These are phyloP conservation scores for Crotalaria pallida DNA, from an alignment of 306 rosid genomes.

Conservation along the genomic window DNA sequence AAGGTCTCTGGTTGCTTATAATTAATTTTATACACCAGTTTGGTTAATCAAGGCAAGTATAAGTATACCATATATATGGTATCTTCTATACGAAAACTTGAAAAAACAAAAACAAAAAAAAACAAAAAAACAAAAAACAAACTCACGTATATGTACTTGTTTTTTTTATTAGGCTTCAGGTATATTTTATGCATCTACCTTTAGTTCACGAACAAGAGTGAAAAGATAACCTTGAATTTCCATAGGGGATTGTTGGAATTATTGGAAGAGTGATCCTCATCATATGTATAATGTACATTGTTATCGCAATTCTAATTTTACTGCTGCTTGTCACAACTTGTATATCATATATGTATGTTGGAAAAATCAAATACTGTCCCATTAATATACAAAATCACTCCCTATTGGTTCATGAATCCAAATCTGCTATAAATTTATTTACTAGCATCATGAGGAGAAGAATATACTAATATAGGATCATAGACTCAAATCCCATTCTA, in stretches of 20 bases:
- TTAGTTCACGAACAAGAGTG: conserved; percentile 22
- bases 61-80: neutral
- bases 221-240: conserved; percentile 18
- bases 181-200: neutral
- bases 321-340: neutral
- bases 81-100: conserved; percentile 12
- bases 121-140: no score
- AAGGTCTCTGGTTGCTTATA: conserved; percentile 8
- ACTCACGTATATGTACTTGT: neutral
- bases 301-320: conserved; percentile 15
- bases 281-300: conserved; percentile 12
- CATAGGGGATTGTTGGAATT: conserved; percentile 17
- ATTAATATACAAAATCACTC: neutral
- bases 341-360: neutral
- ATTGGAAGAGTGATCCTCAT: conserved; percentile 2
- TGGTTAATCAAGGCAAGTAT: conserved; percentile 13
- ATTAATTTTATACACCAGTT: neutral
- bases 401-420: neutral
- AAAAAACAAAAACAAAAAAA: no score
- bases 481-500: neutral
- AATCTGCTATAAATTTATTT: neutral
- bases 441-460: neutral
- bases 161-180: conserved; percentile 23
- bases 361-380: neutral
- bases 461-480: neutral